Evolutionary conservation across 257 asterid genomes (phyloP), one percentile per base, ranked within the genome.

Genomic region (Scutellaria baicalensis): DNA sequence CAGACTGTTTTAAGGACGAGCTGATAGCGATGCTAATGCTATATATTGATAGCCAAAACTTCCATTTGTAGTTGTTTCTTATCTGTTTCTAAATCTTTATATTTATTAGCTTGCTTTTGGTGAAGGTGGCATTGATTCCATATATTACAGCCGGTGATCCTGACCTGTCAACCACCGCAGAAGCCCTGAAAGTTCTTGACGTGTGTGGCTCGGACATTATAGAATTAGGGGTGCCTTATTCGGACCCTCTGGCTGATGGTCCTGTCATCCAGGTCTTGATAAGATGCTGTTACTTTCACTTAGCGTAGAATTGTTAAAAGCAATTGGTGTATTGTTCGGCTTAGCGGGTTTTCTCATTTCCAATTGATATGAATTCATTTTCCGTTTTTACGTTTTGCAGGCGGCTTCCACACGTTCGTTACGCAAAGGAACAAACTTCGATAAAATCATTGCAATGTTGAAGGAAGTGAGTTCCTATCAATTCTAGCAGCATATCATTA

Each of bases 141-240:
- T 90, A 85, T 18, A 85, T 90, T 54, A 90, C 96, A 36, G 96
- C 96, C 39, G 95, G 91, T n/a, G 96, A 90, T 80, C 95, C 95
- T 6, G 89, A 90, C 79, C 87, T 90, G 68, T 70, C 89, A 36
- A 86, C 88, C 61, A 90, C 96, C 11, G 91, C 95, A 10, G 88
- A 85, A 75, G 96, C 91, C 6, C 79, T 90, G 81, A 88, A 88
- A 81, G 43, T 90, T 68, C 88, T 90, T 11, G 95, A 88, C 74
- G 80, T 73, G 27, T 88, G 96, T 64, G 96, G 96, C 59, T 83
- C 88, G 21, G 91, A 90, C 71, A 81, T 90, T 63, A 90, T 90
- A 44, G 96, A 90, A 77, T 73, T 90, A 42, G 96, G 96, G 17
- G 84, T 90, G 69, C 96, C 96, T 73, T 90, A 90, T 71, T 88